phyloP scores from a whole-genome alignment of 73 alveolate genomes.

The Paramecium sonneborni region DNA sequence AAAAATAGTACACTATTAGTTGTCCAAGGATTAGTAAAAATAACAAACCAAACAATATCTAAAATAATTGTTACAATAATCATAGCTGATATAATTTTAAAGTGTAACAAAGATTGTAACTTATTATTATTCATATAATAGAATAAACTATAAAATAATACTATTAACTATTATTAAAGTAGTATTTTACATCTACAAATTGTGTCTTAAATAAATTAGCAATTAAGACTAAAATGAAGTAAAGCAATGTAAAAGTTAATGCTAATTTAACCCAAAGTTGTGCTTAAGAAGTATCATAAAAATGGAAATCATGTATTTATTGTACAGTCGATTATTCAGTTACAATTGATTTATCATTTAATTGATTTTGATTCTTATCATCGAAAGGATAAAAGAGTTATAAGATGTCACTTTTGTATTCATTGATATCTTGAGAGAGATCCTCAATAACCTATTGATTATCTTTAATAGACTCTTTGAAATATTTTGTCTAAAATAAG shows the following conservation, averaged over 20 bases:
- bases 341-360: neutral
- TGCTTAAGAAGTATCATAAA: neutral
- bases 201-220: neutral
- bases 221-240: neutral
- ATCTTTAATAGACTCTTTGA: neutral
- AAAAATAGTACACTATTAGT: neutral
- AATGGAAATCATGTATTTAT: neutral
- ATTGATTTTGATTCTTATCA: neutral
- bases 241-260: neutral
- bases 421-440: neutral
- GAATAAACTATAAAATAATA: neutral
- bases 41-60: slow-evolving; percentile 42
- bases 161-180: neutral
- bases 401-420: slow-evolving; percentile 12
- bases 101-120: neutral
- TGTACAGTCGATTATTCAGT: neutral
- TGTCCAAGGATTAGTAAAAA: slow-evolving; percentile 35
- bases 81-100: slow-evolving; percentile 2
- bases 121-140: slow-evolving; percentile 25
- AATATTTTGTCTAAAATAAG: slow-evolving; percentile 8
- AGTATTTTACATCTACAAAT: slow-evolving; percentile 24
- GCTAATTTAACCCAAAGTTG: neutral
- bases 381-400: neutral
- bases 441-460: neutral
- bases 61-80: neutral